phyloP scores from a whole-genome alignment of 23 red algal genomes.

The Gracilaria domingensis region DNA sequence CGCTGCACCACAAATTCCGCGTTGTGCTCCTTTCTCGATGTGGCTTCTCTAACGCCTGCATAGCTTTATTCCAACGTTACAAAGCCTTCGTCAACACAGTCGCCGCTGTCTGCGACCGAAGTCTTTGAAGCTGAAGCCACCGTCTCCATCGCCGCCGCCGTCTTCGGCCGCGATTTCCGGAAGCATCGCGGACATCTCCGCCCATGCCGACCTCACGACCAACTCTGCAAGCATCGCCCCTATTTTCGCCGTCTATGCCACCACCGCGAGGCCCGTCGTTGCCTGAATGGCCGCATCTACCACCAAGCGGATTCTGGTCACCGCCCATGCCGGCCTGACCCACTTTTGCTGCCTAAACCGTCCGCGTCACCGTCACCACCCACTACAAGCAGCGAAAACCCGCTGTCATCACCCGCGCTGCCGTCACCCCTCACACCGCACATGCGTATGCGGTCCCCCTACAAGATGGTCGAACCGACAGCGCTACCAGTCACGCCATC shows the following conservation, averaged over 20 bases:
- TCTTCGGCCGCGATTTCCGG: neutral
- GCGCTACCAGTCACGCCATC: neutral
- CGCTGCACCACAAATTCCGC: no score
- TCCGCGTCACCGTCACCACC: neutral
- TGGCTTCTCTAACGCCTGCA: no score
- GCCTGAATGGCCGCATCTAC: neutral
- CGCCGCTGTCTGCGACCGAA: neutral
- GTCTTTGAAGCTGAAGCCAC: neutral
- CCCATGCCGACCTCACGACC: neutral
- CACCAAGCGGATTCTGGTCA: neutral
- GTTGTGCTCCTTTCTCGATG: no score
- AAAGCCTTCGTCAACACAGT: no score
- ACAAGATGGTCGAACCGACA: neutral
- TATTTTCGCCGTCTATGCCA: neutral
- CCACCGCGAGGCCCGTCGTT: no score
- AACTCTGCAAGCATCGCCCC: neutral
- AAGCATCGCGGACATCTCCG: neutral
- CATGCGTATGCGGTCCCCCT: neutral
- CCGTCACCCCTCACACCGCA: neutral
- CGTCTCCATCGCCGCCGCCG: neutral
- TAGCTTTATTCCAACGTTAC: no score
- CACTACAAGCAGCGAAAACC: neutral
- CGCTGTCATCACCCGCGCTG: neutral
- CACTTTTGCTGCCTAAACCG: neutral
- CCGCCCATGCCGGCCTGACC: neutral